These are phyloP conservation scores for Uronychia binucleata DNA, from an alignment of 73 alveolate species.

Conservation along the genomic window DNA sequence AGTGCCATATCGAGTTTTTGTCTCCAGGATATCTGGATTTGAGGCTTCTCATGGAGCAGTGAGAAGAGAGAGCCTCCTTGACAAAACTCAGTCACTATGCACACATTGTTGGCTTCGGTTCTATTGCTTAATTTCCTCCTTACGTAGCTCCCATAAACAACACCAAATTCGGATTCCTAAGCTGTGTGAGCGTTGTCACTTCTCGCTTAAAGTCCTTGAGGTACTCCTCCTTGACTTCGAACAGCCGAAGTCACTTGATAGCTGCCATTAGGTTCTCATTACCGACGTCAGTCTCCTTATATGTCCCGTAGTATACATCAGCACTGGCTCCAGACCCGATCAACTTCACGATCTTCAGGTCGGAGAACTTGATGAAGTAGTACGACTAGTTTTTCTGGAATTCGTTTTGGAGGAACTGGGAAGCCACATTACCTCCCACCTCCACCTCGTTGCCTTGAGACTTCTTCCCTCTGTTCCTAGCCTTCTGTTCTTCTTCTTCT, in stretches of 20 bases:
- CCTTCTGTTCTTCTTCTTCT: not conserved
- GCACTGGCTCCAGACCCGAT: slow-evolving; percentile 64
- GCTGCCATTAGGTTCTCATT: slow-evolving; percentile 45
- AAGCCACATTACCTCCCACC: slow-evolving; percentile 15
- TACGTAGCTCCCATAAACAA: slow-evolving; percentile 82
- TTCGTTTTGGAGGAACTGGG: slow-evolving; percentile 10
- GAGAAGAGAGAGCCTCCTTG: slow-evolving; percentile 89
- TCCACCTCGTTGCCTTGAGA: not conserved
- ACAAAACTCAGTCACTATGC: slow-evolving; percentile 93
- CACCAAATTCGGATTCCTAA: slow-evolving; percentile 83
- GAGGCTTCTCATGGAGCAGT: slow-evolving; percentile 78
- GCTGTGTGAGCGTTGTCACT: slow-evolving; percentile 69
- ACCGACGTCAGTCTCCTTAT: slow-evolving; percentile 90
- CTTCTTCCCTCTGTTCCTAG: not conserved
- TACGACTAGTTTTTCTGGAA: slow-evolving; percentile 24
- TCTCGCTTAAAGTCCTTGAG: slow-evolving; percentile 87
- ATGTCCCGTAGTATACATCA: slow-evolving; percentile 86
- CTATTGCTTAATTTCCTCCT: too few relatives aligned
- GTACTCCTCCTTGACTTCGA: slow-evolving; percentile 53
- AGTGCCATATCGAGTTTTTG: slow-evolving; percentile 77
- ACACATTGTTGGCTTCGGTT: slow-evolving; percentile 63
- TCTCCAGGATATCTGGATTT: slow-evolving; percentile 74
- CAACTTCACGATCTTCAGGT: slow-evolving; percentile 22
- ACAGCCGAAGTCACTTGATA: slow-evolving; percentile 49
- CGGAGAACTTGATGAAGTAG: slow-evolving; percentile 26